phyloP scores from a whole-genome alignment of 345 rosid species.

The Rhodomyrtus tomentosa region DNA sequence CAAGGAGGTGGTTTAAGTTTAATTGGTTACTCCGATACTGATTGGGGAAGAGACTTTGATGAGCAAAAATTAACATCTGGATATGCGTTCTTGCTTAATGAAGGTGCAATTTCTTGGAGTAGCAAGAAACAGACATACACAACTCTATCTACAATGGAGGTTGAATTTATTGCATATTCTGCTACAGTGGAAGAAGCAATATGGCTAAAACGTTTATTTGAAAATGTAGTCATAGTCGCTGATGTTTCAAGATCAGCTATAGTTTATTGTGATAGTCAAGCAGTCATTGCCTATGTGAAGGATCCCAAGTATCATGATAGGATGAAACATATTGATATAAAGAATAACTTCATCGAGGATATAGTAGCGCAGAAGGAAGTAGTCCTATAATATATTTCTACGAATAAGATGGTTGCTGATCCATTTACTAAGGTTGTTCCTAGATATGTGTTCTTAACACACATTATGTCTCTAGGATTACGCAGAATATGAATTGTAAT shows the following conservation, averaged over 20 bases:
- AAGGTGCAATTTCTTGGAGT: background rate
- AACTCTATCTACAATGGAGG: background rate
- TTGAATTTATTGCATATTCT: background rate
- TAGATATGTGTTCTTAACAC: no score
- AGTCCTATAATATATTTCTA: background rate
- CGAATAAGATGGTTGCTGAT: accelerated
- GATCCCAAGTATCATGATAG: no score
- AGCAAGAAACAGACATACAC: background rate
- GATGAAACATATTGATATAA: no score
- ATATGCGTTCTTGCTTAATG: background rate
- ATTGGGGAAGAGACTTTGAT: no score
- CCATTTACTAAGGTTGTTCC: background rate
- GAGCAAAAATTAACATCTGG: no score
- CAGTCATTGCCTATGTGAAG: no score
- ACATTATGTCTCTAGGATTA: no score
- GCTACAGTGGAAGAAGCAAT: background rate
- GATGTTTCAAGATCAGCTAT: no score
- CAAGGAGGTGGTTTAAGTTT: background rate
- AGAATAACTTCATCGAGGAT: no score
- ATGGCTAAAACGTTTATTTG: no score
- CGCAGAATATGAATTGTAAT: no score
- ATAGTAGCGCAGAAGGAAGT: background rate
- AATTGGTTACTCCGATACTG: no score
- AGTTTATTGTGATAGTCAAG: background rate
- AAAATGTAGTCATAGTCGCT: background rate